These are phyloP conservation scores for Camellia japonica DNA, from an alignment of 148 eudicot genomes.

Conservation along the genomic window DNA sequence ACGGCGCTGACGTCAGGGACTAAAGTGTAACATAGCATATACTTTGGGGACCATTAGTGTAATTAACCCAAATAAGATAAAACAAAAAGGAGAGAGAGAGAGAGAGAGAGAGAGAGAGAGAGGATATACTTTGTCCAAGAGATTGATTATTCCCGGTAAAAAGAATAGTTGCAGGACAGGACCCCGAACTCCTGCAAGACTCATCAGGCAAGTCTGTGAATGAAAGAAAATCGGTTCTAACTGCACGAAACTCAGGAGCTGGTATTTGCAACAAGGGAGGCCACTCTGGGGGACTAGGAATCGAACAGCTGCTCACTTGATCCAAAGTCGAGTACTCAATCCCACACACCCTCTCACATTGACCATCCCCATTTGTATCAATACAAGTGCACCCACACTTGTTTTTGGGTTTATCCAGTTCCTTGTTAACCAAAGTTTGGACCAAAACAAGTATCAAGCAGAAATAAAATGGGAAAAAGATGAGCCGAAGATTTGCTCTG, in stretches of 20 bases:
- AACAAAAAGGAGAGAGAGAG: not conserved
- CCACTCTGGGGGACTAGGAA: conserved; percentile 77
- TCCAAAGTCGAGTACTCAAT: conserved; percentile 62
- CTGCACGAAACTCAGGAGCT: conserved; percentile 62
- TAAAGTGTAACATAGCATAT: too few species aligned
- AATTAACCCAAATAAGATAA: too few species aligned
- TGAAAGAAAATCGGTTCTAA: conserved; percentile 42
- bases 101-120: conserved; percentile 14
- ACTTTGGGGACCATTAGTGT: too few species aligned
- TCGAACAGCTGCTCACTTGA: conserved; percentile 56
- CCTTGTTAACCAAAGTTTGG: conserved; percentile 55
- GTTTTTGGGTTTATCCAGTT: conserved; percentile 49
- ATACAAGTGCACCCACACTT: conserved; percentile 72
- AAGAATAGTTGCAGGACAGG: conserved; percentile 73
- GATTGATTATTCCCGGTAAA: conserved; percentile 73
- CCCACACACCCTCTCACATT: conserved; percentile 59
- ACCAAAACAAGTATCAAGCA: conserved; percentile 57
- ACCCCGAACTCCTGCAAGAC: conserved; percentile 68
- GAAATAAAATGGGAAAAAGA: conserved; percentile 61
- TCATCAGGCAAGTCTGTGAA: conserved; percentile 59
- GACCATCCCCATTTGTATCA: conserved; percentile 43
- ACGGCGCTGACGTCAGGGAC: too few species aligned
- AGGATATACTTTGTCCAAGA: conserved; percentile 55
- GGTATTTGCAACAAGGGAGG: conserved; percentile 85
- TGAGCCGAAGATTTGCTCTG: conserved; percentile 49